phyloP scores from a whole-genome alignment of 768 basidiomycete genomes.

The Phaeotremella fagi region DNA sequence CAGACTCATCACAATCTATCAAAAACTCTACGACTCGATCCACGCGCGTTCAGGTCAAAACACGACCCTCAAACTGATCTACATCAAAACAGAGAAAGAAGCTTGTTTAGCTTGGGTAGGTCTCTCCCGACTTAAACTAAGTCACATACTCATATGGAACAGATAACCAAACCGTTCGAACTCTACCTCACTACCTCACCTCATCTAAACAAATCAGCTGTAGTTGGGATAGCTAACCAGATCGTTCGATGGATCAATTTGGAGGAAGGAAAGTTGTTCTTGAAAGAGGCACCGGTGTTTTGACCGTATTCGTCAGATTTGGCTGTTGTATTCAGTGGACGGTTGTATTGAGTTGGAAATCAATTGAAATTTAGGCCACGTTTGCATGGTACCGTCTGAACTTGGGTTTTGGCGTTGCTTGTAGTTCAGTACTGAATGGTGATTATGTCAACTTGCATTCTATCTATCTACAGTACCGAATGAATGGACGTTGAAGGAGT shows the following conservation, averaged over 20 bases:
- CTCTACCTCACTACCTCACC: slow-evolving; percentile 80
- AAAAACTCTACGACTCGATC: slow-evolving; percentile 77
- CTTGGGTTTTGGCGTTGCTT: too few species aligned
- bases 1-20: slow-evolving; percentile 82
- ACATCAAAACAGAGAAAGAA: slow-evolving; percentile 77
- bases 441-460: too few species aligned
- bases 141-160: slow-evolving; percentile 1
- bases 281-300: slow-evolving; percentile 86
- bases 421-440: too few species aligned
- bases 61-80: slow-evolving; percentile 76
- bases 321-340: too few species aligned
- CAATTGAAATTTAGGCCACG: too few species aligned
- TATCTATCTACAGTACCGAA: too few species aligned
- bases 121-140: background rate
- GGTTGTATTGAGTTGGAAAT: too few species aligned
- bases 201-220: slow-evolving; percentile 77
- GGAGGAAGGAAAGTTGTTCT: slow-evolving; percentile 74
- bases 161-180: slow-evolving; percentile 94
- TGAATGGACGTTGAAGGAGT: too few species aligned
- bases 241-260: slow-evolving; percentile 87
- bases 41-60: slow-evolving; percentile 80
- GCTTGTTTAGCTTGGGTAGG: slow-evolving; percentile 91
- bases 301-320: too few species aligned
- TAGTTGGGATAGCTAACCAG: slow-evolving; percentile 79
- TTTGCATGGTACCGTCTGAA: too few species aligned